Evolutionary conservation across 768 basidiomycete genomes (phyloP), one percentile per base, ranked within the genome.

Genomic region (Filobasidium floriforme): DNA sequence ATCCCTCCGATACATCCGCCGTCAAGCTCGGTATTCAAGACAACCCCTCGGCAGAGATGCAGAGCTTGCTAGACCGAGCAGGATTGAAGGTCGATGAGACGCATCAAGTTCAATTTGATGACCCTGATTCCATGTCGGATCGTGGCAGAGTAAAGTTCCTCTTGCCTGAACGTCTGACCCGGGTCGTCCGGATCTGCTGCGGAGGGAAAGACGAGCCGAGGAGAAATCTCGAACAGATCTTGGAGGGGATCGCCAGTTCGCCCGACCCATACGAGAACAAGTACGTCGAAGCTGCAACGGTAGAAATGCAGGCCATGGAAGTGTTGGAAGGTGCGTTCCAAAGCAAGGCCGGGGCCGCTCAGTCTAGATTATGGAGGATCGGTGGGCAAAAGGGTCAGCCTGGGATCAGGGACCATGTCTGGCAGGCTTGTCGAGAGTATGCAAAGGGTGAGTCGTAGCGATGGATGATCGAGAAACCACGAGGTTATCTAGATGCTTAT

Each of bases 1-100:
- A 96, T 69, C 88, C 88, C 0, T 89, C 92, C 73, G 93, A 96
- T 73, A 89, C 88, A 0, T 88, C 93, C 71, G 81, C 88, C 0
- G 83, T 96, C 41, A 87, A 87, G 68, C 80, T 94, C 46, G 88
- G 88, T 15, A 86, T 88, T 0, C 63, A 49, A 22, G 5, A 12
- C 6, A 6, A 49, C 6, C 22, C 22, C 2, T 22, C 46, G 5
- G 12, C 15, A 49, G 46, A 49, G 18, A 22, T 22, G 3, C 46
- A 22, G 46, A 22, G 22, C 15, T 2, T 49, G 15, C 22, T 49
- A 4, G 46, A 49, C 15, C 15, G 18, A 49, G 22, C 15, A 2
- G 46, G 46, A 12, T 49, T 49, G 12, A 49, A 49, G 46, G 46
- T 49, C 18, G 46, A 49, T 12, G 46, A 49, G 12, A 49, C 46